phyloP scores from a whole-genome alignment of 2,329 filamentous ascomycete species.

The Pseudophaeomoniella oleicola region DNA sequence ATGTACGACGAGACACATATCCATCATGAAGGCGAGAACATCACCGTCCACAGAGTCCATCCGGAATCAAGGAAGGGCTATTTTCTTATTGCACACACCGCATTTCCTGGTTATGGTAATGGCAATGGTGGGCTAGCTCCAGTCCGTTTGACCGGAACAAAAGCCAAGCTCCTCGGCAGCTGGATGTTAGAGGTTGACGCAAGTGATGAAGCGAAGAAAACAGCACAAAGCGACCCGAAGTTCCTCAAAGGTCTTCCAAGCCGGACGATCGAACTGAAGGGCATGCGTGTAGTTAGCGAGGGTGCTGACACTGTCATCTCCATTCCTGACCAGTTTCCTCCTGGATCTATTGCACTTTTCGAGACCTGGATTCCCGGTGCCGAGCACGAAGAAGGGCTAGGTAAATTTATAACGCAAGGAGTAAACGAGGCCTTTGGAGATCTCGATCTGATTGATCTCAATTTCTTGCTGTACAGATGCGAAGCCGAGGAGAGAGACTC shows the following conservation, averaged over 20 bases:
- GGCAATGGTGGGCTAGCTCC: conserved; percentile 68
- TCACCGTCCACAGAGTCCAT: conserved; percentile 91
- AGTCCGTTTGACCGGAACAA: conserved; percentile 69
- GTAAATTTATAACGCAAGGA: conserved; percentile 73
- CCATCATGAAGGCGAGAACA: conserved; percentile 89
- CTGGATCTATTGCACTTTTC: conserved; percentile 86
- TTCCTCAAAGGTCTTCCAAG: conserved; percentile 73
- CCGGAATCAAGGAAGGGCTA: conserved; percentile 85
- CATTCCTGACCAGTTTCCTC: conserved; percentile 70
- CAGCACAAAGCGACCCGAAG: conserved; percentile 52
- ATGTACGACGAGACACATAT: conserved; percentile 92
- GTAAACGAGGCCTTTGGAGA: conserved; percentile 64
- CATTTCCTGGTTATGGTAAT: conserved; percentile 79
- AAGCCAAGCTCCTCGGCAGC: conserved; percentile 70
- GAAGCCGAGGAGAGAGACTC: conserved; percentile 76
- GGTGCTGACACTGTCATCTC: conserved; percentile 64
- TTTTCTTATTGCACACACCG: conserved; percentile 90
- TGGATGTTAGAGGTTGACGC: conserved; percentile 86
- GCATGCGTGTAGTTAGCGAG: conserved; percentile 57
- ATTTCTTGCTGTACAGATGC: conserved; percentile 81
- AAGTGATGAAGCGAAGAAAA: conserved; percentile 52
- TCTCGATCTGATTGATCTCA: conserved; percentile 67
- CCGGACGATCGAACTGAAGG: conserved; percentile 58
- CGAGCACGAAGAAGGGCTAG: conserved; percentile 69
- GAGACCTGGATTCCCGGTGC: conserved; percentile 89